Conservation (phyloP, 2,329 filamentous ascomycete genomes). For the Dactylella cylindrospora region DNA sequence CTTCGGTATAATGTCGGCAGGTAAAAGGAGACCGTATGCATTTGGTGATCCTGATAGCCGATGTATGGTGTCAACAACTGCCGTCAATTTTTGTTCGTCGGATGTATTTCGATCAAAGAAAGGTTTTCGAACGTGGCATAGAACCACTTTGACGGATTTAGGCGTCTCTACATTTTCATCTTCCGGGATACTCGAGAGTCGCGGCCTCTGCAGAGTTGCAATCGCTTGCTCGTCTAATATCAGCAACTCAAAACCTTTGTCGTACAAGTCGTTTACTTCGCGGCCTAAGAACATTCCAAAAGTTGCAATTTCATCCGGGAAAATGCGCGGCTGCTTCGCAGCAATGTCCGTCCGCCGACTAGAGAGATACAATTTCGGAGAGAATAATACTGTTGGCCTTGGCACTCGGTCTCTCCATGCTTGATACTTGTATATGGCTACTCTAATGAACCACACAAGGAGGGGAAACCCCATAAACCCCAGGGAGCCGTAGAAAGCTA, state of each 20-base stretch:
- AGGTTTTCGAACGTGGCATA: conserved; percentile 32
- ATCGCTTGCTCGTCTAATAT: conserved; percentile 35
- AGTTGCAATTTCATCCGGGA: conserved; percentile 25
- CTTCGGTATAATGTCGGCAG: conserved; percentile 35
- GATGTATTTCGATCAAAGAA: conserved; percentile 33
- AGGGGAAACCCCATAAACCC: conserved; percentile 32
- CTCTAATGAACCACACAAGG: conserved; percentile 30
- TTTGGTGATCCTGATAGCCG: conserved; percentile 31
- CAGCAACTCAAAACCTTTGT: conserved; percentile 33
- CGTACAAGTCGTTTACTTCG: conserved; percentile 23
- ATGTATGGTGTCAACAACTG: conserved; percentile 39
- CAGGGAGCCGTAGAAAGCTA: conserved; percentile 33
- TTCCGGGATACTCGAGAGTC: conserved; percentile 35
- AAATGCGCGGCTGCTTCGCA: conserved; percentile 2
- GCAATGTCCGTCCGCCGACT: conserved; percentile 17
- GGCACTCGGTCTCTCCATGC: conserved; percentile 29
- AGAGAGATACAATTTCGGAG: conserved; percentile 21
- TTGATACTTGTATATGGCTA: conserved; percentile 31
- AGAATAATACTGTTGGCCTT: conserved; percentile 20
- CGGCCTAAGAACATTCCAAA: conserved; percentile 30
- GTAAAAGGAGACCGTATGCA: conserved; percentile 21
- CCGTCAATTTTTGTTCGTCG: conserved; percentile 21
- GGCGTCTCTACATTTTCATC: conserved; percentile 3
- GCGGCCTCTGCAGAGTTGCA: conserved; percentile 24
- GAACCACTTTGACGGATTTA: conserved; percentile 21